Base-by-base conservation (phyloP, 2,329 filamentous ascomycete species). In the Lachnellula cervina region DNA sequence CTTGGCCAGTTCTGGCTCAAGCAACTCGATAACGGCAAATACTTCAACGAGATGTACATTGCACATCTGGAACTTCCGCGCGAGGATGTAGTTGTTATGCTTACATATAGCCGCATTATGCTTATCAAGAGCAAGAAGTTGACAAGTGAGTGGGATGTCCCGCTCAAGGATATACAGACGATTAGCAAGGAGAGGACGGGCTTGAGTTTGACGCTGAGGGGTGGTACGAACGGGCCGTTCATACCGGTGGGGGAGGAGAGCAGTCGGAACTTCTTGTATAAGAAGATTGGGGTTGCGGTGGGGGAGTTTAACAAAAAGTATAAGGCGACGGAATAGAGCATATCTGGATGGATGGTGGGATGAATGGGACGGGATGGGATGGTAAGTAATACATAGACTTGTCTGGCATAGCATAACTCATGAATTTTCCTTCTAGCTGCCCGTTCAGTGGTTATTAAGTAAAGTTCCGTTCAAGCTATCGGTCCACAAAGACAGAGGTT, bases 1-100 rank as follows among this genome's bases (percentile, higher is more conserved):
- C 84, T 99, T 3, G 94, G 94, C 0, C 94, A 99, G 71, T 97
- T 90, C 77, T 99, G 94, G 95, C 85, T 99, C 62, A 99, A 99
- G 79, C 96, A 96, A 57, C 85, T 96, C 11, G 94, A 99, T 73
- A 94, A 97, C 62, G 94, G 94, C 59, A 94, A 92, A 71, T 97
- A 93, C 78, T 99, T 99, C 81, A 88, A 96, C 74, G 94, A 99
- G 73, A 83, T 90, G 69, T 99, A 99, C 75, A 94, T 99, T 71
- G 95, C 92, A 4, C 95, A 99, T 70, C 79, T 99, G 4, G 93
- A 99, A 73, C 81, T 99, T 25, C 89, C 90, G 11, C 84, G 86
- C 58, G 90, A 94, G 70, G 92, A 95, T 69, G 88, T 91, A 78
- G 85, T 93, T 55, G 87, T 92, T 48, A 90, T 97, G 83, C 81